These are phyloP conservation scores for Arabis hirsuta DNA, from an alignment of 345 rosid genomes.

Conservation along the genomic window DNA sequence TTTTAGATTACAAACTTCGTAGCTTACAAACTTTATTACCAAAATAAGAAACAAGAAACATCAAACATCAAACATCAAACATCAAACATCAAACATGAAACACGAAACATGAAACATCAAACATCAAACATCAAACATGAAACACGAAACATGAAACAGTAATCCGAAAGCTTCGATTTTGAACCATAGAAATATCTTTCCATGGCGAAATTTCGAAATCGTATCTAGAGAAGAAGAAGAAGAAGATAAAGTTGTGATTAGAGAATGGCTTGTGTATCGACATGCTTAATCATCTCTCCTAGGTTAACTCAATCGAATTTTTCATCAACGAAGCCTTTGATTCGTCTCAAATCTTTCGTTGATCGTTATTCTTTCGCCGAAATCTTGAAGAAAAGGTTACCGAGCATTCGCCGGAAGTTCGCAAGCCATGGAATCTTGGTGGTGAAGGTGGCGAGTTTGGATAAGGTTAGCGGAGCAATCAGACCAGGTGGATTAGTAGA, in stretches of 20 bases:
- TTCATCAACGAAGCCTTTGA: conserved; percentile 34
- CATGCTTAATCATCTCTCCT: conserved; percentile 58
- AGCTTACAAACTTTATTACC: no score
- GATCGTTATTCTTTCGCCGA: conserved; percentile 38
- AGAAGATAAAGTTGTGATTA: conserved; percentile 15
- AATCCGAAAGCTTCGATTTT: conserved; percentile 43
- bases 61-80: no score
- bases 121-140: no score
- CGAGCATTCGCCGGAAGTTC: conserved; percentile 32
- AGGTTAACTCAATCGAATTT: conserved; percentile 27
- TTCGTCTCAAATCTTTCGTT: conserved; percentile 49
- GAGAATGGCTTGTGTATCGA: conserved; percentile 64
- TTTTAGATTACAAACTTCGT: no score
- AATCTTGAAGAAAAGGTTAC: conserved; percentile 26
- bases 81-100: no score
- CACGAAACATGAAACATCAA: no score
- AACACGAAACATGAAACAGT: no score
- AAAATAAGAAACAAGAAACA: no score
- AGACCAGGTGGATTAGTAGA: conserved; percentile 78
- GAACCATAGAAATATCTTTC: conserved; percentile 40
- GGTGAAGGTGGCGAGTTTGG: conserved; percentile 55
- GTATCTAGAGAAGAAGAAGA: conserved; percentile 27
- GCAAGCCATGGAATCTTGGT: conserved; percentile 40
- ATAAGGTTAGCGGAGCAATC: conserved; percentile 48
- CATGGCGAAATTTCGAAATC: conserved; percentile 37